Evolutionary conservation across 2,329 filamentous ascomycete species (phyloP).

Genomic region (Cladosporium velox): DNA sequence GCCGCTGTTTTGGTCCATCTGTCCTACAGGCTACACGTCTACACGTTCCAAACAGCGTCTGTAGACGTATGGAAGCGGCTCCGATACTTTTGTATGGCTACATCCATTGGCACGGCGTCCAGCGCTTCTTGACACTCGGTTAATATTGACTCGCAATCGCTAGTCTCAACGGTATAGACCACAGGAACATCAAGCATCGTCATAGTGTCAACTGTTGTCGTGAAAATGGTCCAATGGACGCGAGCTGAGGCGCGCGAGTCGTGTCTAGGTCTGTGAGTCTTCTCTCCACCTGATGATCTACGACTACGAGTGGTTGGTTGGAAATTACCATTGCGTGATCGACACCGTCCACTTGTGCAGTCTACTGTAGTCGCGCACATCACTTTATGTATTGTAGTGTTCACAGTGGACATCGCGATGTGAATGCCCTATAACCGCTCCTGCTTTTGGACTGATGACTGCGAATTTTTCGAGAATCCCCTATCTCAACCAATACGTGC

Average conservation of each 20-base stretch:
- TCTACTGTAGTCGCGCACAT: not conserved
- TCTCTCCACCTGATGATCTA: not conserved
- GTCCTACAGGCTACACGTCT: not conserved
- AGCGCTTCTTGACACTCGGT: not conserved
- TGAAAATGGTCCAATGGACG: not conserved
- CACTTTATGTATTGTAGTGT: not conserved
- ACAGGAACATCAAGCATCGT: slow-evolving; percentile 17
- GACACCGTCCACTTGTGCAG: not conserved
- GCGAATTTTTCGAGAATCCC: not conserved
- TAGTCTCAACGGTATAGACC: slow-evolving; percentile 6
- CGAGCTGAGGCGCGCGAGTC: not conserved
- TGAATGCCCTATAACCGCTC: not conserved
- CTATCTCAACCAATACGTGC: not conserved
- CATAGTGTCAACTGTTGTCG: not conserved
- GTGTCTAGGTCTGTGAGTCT: not conserved
- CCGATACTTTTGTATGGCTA: not conserved
- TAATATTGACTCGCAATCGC: not conserved
- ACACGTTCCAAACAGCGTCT: not conserved
- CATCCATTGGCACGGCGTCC: not conserved
- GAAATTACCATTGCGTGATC: not conserved
- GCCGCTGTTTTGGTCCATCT: not conserved
- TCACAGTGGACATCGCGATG: not conserved
- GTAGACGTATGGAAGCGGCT: not conserved
- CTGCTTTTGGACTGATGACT: not conserved
- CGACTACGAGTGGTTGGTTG: not conserved